Base-by-base conservation (phyloP, 495 filamentous ascomycete genomes). In the Collariella sp. region DNA sequence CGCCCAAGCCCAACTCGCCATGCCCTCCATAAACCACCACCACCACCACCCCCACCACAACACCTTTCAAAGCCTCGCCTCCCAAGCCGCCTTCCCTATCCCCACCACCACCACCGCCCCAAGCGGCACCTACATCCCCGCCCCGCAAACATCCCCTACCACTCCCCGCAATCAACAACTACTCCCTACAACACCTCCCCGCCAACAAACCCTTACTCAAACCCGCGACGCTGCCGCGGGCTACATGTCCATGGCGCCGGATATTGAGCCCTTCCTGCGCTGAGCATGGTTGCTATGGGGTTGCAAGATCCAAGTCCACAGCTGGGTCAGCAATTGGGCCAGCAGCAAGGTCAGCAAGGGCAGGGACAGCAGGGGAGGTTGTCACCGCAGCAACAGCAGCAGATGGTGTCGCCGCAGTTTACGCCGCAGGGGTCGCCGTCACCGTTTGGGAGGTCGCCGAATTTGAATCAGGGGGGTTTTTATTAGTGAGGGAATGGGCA, bases 381-480 rank as follows among this genome's bases (percentile, higher is more conserved):
- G 4, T 31, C 26, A 5, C 26, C 26, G 7, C 51, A 46, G 9
- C 51, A 52, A 6, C 49, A 33, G 2, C 49, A 43, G 9, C 49
- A n/a, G n/a, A n/a, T 26, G 3, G 41, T 40, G 0, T 33, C 46
- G 15, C 41, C 69, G 35, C 71, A 67, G 20, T 76, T 66, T 26
- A 68, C 62, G 22, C 65, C 70, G 39, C 70, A 66, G 20, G 69
- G 70, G n/a, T 73, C 72, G 13, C 62, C 66, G 7, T 75, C 73
- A 46, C 70, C 71, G 2, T 76, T 66, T 53, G 53, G 52, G 10
- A 72, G 66, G 29, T 75, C 71, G 24, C 71, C 72, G n/a, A 64
- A 71, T 39, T 19, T 44, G 40, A 7, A 16, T 31, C 65, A 67
- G 22, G 62, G 63, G 7, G 54, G 45, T n/a, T 76, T 73, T 42